phyloP scores from a whole-genome alignment of 768 basidiomycete genomes.

The Mycena sanguinolenta region DNA sequence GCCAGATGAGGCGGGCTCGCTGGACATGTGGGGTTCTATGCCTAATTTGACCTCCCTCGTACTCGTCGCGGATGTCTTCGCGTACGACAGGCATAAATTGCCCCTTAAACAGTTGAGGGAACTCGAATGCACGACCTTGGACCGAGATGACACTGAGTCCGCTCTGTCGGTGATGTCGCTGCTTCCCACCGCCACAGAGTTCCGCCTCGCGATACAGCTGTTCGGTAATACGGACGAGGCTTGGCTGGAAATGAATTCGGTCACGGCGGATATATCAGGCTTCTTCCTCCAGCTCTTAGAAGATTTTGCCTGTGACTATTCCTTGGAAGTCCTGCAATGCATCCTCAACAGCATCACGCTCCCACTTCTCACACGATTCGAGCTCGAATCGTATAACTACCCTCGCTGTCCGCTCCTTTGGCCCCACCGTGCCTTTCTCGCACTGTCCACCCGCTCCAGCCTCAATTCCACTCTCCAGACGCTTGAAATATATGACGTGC shows the following conservation, averaged over 20 bases:
- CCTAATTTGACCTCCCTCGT: neutral
- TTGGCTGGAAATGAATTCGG: neutral
- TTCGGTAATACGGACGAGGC: neutral
- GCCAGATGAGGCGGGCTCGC: too few species aligned
- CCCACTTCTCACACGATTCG: neutral
- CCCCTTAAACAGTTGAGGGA: neutral
- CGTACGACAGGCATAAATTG: neutral
- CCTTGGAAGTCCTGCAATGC: neutral
- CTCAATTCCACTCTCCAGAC: neutral
- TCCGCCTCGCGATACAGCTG: neutral
- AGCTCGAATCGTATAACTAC: neutral
- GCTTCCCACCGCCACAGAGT: neutral
- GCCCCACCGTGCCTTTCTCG: slow-evolving; percentile 5
- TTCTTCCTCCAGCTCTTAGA: neutral
- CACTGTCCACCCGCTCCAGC: slow-evolving; percentile 6
- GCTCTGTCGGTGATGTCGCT: neutral
- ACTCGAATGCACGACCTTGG: neutral
- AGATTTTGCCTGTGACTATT: neutral
- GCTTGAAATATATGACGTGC: slow-evolving; percentile 2
- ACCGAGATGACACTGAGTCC: neutral
- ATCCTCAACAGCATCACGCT: neutral
- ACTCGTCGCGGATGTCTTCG: neutral
- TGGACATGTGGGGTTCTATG: neutral
- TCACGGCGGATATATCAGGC: neutral
- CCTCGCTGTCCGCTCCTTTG: neutral